phyloP scores from a whole-genome alignment of 2,329 filamentous ascomycete genomes.

The Hymenoscyphus repandus region DNA sequence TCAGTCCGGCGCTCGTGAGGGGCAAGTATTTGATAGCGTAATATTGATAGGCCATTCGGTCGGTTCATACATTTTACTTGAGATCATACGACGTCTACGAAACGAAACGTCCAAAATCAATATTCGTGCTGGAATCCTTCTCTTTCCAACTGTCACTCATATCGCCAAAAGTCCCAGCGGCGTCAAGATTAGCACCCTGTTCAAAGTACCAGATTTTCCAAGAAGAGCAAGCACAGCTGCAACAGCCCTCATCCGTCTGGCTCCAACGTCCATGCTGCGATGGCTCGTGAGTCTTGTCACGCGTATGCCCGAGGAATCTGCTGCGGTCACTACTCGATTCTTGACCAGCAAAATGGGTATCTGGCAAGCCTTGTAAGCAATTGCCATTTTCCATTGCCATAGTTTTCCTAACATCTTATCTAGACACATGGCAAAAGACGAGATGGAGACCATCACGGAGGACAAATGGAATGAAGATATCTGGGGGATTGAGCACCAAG shows the following conservation, averaged over 20 bases:
- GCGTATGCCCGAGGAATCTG: slow-evolving; percentile 44
- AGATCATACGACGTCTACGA: slow-evolving; percentile 48
- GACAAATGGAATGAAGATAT: slow-evolving; percentile 55
- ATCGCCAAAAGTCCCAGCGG: slow-evolving; percentile 61
- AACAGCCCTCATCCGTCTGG: slow-evolving; percentile 36
- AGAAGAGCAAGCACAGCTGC: slow-evolving; percentile 18
- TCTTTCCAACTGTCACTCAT: slow-evolving; percentile 72
- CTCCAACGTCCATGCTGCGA: slow-evolving; percentile 37
- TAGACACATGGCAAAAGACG: slow-evolving; percentile 50
- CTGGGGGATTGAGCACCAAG: slow-evolving; percentile 44
- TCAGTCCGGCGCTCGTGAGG: slow-evolving; percentile 27
- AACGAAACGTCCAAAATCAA: slow-evolving; percentile 10
- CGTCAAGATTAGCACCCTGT: slow-evolving; percentile 42
- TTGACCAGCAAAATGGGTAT: slow-evolving; percentile 53
- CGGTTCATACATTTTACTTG: slow-evolving; percentile 65
- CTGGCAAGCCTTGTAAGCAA: slow-evolving; percentile 46
- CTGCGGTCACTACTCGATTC: slow-evolving; percentile 47
- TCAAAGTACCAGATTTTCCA: slow-evolving; percentile 31
- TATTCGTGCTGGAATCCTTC: slow-evolving; percentile 49
- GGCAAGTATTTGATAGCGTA: slow-evolving; percentile 48
- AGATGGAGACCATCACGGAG: slow-evolving; percentile 53
- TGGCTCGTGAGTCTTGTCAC: slow-evolving; percentile 41
- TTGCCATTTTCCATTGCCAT: background rate
- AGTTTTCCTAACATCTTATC: slow-evolving; percentile 1
- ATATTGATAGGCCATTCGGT: slow-evolving; percentile 71